Percentiles rank a stretch among this genome's conserved stretches.
phyloP scores from a whole-genome alignment of 2,329 filamentous ascomycete genomes.

The Colletotrichum acutatum region DNA sequence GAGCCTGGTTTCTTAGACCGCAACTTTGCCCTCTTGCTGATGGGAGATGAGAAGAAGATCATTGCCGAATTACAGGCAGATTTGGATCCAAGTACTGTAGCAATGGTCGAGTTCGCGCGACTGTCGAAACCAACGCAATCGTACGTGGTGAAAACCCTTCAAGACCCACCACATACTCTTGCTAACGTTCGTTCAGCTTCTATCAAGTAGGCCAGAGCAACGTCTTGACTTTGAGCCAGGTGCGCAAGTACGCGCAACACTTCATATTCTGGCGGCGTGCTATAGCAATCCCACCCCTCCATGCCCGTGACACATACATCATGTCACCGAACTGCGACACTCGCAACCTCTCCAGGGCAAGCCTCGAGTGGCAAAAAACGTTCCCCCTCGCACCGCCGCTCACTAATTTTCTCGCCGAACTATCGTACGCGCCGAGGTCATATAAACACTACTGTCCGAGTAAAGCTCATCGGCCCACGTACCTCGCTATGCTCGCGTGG shows the following conservation, averaged over 20 bases:
- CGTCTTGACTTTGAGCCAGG: conserved; percentile 80
- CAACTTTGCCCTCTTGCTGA: conserved; percentile 86
- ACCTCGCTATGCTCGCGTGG: conserved; percentile 93
- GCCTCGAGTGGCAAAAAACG: conserved; percentile 76
- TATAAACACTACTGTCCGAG: conserved; percentile 88
- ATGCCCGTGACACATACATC: conserved; percentile 90
- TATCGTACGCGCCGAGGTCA: conserved; percentile 83
- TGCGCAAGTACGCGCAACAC: conserved; percentile 89
- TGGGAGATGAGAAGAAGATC: conserved; percentile 82
- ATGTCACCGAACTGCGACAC: conserved; percentile 91
- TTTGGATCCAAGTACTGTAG: conserved; percentile 77
- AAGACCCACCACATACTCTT: too few species aligned
- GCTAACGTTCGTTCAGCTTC: conserved; percentile 53
- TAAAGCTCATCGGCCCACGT: conserved; percentile 86
- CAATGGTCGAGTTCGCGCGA: conserved; percentile 84
- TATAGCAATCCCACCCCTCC: conserved; percentile 89
- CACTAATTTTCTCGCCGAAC: conserved; percentile 85
- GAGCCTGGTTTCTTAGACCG: conserved; percentile 80
- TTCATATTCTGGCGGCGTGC: conserved; percentile 97
- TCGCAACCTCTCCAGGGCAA: conserved; percentile 74
- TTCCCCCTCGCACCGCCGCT: conserved; percentile 88
- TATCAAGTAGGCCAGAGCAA: conserved; percentile 77
- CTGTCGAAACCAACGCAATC: conserved; percentile 77
- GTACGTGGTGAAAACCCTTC: conserved; percentile 49
- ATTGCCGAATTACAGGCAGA: conserved; percentile 81